Conservation (phyloP, 257 asterid species). For the Ajuga chamaepitys region DNA sequence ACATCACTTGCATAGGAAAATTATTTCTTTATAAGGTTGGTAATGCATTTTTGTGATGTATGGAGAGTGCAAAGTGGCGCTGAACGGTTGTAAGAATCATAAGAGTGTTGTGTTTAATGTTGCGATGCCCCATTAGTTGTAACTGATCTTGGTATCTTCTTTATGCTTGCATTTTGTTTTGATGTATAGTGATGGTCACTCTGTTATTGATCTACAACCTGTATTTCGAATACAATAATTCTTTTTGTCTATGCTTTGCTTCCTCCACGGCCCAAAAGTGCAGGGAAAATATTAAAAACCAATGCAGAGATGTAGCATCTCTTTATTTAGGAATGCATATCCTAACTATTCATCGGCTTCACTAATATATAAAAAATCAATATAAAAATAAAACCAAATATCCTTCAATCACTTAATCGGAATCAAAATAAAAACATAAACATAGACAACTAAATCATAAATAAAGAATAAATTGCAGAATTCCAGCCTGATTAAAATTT, state of each 20-base stretch:
- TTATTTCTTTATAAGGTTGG: slow-evolving; percentile 32
- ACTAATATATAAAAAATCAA: no score
- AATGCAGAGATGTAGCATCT: background rate
- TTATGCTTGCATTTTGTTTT: slow-evolving; percentile 1
- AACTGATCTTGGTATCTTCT: background rate
- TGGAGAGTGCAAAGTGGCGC: slow-evolving; percentile 7
- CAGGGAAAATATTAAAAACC: background rate
- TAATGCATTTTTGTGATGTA: background rate
- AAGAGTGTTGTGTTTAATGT: slow-evolving; percentile 8
- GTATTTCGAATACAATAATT: no score
- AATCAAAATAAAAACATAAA: no score
- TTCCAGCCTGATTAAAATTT: no score
- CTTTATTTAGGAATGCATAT: no score
- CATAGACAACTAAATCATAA: no score
- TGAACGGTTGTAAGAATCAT: slow-evolving; percentile 9
- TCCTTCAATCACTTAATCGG: no score
- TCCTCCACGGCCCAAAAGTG: no score
- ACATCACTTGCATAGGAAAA: slow-evolving; percentile 56
- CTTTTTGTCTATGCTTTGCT: no score
- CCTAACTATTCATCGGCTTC: no score
- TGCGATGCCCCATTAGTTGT: background rate
- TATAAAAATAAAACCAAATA: no score
- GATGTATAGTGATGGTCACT: slow-evolving; percentile 7
- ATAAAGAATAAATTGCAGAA: no score
- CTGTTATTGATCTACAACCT: background rate